A percentile compares a stretch with the other conserved stretches of the same genome.
phyloP scores from a whole-genome alignment of 768 basidiomycete genomes.

The Candolleomyces eurysporus region DNA sequence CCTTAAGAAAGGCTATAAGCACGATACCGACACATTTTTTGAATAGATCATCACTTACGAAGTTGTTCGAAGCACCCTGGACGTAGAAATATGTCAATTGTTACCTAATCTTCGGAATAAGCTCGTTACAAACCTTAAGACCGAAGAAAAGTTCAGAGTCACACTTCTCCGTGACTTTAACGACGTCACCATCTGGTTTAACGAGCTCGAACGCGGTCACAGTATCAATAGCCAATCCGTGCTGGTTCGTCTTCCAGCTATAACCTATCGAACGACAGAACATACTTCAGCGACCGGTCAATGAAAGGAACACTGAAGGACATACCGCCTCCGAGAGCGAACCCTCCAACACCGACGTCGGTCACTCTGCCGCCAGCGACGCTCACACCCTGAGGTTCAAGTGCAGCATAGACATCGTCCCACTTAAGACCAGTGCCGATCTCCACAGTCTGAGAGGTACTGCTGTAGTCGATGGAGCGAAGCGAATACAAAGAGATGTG shows the following conservation, averaged over 20 bases:
- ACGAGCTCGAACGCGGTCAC: conserved; percentile 55
- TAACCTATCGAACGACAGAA: conserved; percentile 45
- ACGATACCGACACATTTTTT: not conserved
- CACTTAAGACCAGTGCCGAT: conserved; percentile 51
- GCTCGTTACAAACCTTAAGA: conserved; percentile 11
- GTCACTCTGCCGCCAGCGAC: conserved; percentile 59
- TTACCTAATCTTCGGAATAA: not conserved
- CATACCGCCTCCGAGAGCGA: conserved; percentile 54
- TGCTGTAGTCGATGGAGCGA: conserved; percentile 40
- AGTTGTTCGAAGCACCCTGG: conserved; percentile 65
- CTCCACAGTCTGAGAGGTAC: conserved; percentile 33
- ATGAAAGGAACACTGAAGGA: conserved; percentile 15
- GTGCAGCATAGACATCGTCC: conserved; percentile 60
- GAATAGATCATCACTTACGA: conserved; percentile 24
- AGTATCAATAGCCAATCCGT: conserved; percentile 56
- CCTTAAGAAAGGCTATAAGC: conserved; percentile 24
- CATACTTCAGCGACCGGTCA: conserved; percentile 23
- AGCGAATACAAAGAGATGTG: conserved; percentile 57
- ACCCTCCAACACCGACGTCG: conserved; percentile 59
- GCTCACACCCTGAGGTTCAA: conserved; percentile 46
- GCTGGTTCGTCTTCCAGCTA: conserved; percentile 61
- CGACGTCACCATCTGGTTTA: conserved; percentile 47
- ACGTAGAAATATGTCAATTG: not conserved
- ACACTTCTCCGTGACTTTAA: conserved; percentile 29
- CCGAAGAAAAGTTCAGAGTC: conserved; percentile 41